Base-by-base conservation (phyloP, 106 monocot species). In the Gastrodia elata region DNA sequence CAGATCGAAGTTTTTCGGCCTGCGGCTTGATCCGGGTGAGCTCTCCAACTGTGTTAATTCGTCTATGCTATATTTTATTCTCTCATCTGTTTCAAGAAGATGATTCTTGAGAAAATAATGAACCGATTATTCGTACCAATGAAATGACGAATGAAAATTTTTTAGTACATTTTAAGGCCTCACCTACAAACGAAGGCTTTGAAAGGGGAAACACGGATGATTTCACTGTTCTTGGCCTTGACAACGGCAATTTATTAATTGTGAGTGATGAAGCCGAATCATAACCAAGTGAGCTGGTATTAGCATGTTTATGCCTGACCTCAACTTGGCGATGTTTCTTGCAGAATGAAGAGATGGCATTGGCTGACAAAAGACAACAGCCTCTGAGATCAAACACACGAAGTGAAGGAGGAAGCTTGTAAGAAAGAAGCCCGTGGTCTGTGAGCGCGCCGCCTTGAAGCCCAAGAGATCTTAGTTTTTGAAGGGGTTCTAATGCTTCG, bases 321-420 rank as follows among this genome's bases (percentile, higher is more conserved):
- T 88, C 72, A 73, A 93, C 84, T 22, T 64, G 38, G 69, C 78
- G 82, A 41, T 88, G 75, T 2, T 26, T 75, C 71, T 36, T 78
- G 77, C 84, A 76, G 76, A 97, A 97, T 73, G 76, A 75, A 38
- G 72, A 74, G 74, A 93, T n/a, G 0, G 24, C 75, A 59, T 90
- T 82, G 36, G 79, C 52, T 5, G 79, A 82, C 80, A 93, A 85
- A 68, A 97, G 88, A 90, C 97, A 97, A 41, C 86, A 93, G 42
- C 90, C 90, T 70, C 88, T 84, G 44, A 97, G 40, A 80, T 97
- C 90, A 38, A 97, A 74, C 65, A 67, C 39, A 57, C 52, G n/a
- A 68, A 96, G 84, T 32, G 18, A 64, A 26, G 72, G 64, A 57
- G 84, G 83, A 11, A 88, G 86, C 0, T n/a, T 52, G 79, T 77